Evolutionary conservation across 345 rosid genomes (phyloP), one percentile per base, ranked within the genome.

Genomic region (Salix viminalis): DNA sequence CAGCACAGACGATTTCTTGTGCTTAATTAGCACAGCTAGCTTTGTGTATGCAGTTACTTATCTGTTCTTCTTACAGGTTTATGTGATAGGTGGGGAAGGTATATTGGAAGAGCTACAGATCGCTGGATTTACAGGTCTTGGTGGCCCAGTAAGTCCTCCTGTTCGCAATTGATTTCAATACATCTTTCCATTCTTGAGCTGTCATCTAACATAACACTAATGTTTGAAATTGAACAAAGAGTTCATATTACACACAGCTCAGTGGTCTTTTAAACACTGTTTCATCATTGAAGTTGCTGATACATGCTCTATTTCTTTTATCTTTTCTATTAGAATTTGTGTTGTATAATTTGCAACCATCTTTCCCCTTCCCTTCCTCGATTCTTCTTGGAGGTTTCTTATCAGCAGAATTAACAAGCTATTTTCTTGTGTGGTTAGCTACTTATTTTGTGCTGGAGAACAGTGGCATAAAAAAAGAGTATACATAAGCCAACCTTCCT

Each of bases 51-150:
- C 66, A 23, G 64, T 52, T 66, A n/a, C 69, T 68, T 8, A 4
- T 12, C 2, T 70, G 28, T 67, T 30, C 34, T 21, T 46, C 77
- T 75, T 64, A 19, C 81, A 93, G 97, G 94, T 91, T 73, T 95
- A 93, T 81, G 98, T 91, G 60, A 86, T 95, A 46, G 98, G 96
- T 24, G 90, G 92, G 16, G 97, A 93, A 71, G 99, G 98, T 70
- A 81, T 93, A 78, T 32, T 85, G 76, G 91, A 93, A 79, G 98
- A 93, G 87, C 87, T 93, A 61, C 84, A 79, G 72, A 84, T 87
- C 77, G 91, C 94, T 65, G 94, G 98, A 83, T 90, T 77, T 79
- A 84, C 88, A 32, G 96, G 83, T 77, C 89, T 93, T 78, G 97
- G 99, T 76, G 99, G 99, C 68, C 97, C 97, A 1, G 98, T 95